Base-by-base conservation (phyloP, 495 filamentous ascomycete genomes). In the Mytilinidion resinicola region DNA sequence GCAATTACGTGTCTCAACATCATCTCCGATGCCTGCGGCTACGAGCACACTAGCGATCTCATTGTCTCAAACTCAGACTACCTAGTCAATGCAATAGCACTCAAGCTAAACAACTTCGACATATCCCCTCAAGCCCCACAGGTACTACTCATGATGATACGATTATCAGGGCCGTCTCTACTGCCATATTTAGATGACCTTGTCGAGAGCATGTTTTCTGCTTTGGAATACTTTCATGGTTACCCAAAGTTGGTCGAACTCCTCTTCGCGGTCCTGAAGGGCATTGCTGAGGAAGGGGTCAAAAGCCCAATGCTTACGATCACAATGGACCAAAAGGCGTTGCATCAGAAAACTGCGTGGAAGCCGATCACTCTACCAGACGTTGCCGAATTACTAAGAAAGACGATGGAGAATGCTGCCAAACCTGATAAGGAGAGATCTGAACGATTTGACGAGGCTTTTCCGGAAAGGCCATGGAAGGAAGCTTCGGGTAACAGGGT, bases 31-130 rank as follows among this genome's bases (percentile, higher is more conserved):
- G 75, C 86, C 0, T 96, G 91, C 70, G 83, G 81, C 15, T 99
- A 97, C 65, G 39, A 65, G 0, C 84, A 78, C 63, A 83, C 91
- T 9, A 85, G 85, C 35, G 82, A 89, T 10, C 76, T 99, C 59
- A 84, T 99, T 46, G 80, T 96, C 47, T 85, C 90, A 34, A 99
- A 99, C 61, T 91, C 87, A 21, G 93, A 99, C 70, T 99, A 99
- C 69, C 85, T 99, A 73, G 85, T 96, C 48, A 97, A 96, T 67
- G 88, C 92, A 0, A 84, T 97, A 6, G 88, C 87, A 0, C 74
- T 96, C 20, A 89, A 92, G 56, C 78, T 99, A 30, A 96, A 95
- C 61, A 90, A 84, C 0, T 89, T 95, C 65, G 90, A 96, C 53
- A 83, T 96, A 53, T 92, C 90, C 0, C 92, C 92, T 1, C 86